Evolutionary conservation across 139 green algal species (phyloP).

Genomic region (Picochlorum sp.): DNA sequence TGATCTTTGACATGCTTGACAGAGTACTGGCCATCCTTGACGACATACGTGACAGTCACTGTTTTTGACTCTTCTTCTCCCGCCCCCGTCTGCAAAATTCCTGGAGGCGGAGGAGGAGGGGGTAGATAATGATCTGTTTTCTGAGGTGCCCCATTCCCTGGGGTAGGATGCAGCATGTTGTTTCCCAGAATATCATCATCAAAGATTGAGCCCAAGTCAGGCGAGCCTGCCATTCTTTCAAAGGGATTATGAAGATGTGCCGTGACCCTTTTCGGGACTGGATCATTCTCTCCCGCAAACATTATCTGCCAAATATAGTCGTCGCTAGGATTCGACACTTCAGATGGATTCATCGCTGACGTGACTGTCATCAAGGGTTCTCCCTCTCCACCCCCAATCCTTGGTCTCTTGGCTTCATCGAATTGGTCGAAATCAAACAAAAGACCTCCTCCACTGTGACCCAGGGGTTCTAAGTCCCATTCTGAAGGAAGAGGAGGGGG

Average conservation of each 20-base stretch:
- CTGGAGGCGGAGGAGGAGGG: slow-evolving; percentile 4
- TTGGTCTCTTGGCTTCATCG: slow-evolving; percentile 8
- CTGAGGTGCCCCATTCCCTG: neutral
- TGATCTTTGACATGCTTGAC: slow-evolving; percentile 8
- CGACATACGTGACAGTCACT: slow-evolving; percentile 14
- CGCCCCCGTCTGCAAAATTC: neutral
- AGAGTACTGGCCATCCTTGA: slow-evolving; percentile 9
- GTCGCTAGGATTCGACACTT: slow-evolving; percentile 25
- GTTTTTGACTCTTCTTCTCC: slow-evolving; percentile 6
- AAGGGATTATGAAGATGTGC: slow-evolving; percentile 6
- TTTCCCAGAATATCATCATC: neutral
- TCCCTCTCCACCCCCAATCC: neutral
- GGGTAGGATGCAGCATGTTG: neutral
- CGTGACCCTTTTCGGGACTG: slow-evolving; percentile 30
- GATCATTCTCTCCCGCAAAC: slow-evolving; percentile 38
- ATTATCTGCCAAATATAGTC: slow-evolving; percentile 39
- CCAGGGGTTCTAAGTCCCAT: slow-evolving; percentile 14
- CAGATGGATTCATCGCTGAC: slow-evolving; percentile 22
- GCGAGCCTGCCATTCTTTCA: neutral
- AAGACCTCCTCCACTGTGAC: neutral
- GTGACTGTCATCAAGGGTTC: slow-evolving; percentile 28
- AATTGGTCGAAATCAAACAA: slow-evolving; percentile 41
- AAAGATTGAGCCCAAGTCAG: neutral
- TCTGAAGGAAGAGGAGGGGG: slow-evolving; percentile 29
- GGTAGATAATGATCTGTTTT: neutral